Base-by-base conservation (phyloP, 2,329 filamentous ascomycete species). In the Clonostachys byssicola region DNA sequence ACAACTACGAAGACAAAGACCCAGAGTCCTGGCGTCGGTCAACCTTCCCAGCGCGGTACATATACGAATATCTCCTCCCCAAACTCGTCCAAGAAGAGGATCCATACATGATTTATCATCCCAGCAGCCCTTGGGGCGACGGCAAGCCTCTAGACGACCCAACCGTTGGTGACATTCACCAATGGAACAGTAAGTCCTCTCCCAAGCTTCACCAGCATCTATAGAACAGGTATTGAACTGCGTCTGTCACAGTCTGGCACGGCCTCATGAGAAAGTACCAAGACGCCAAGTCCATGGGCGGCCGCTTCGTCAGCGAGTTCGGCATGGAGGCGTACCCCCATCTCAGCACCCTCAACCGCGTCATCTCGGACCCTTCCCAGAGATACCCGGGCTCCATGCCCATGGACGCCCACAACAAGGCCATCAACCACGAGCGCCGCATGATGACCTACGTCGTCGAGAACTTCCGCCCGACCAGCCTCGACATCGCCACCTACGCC, bases 321-420 rank as follows among this genome's bases (percentile, higher is more conserved):
- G 88, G 88, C 49, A 91, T 92, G 85, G 86, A 61, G 80, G 89
- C 62, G 5, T 54, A 61, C 10, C 88, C 89, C 1, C 80, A 88
- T 59, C 75, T 89, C 53, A 73, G 81, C 43, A 92, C 88, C 0
- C 83, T 88, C 51, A 76, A 81, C 43, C 66, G 75, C 42, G 89
- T 83, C 62, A 78, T 89, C 52, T 80, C 74, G 6, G 56, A 66
- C 9, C 60, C 61, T 33, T 61, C 70, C 44, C 77, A 85, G 47
- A 71, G 77, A 17, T 71, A 75, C 33, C 81, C 87, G 1, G 85
- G 89, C 52, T 89, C 85, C 8, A 82, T 85, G 51, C 84, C 85
- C 50, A 73, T 91, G 42, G 87, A 91, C 58, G 90, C 89, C 59
- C 88, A 91, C 67, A 92, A 92, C 67, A 92, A 92, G 65, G 88